Percentiles rank a stretch among this genome's conserved stretches.
phyloP scores from a whole-genome alignment of 495 filamentous ascomycete genomes.

The Terfezia boudieri region DNA sequence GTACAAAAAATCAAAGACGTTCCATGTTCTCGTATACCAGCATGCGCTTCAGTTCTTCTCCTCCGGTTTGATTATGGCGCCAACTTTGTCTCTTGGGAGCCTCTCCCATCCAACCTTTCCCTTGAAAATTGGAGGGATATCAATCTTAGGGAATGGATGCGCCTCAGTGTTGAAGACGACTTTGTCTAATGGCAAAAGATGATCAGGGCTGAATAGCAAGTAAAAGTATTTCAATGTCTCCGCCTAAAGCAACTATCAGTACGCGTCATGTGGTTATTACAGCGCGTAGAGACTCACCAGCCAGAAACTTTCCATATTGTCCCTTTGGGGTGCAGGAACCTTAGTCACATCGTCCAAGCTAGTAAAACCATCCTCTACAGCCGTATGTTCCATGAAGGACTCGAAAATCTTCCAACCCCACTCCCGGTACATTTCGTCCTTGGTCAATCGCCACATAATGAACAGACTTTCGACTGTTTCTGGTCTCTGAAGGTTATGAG shows the following conservation, averaged over 20 bases:
- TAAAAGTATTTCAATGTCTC: constrained; percentile 98
- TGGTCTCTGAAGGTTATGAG: constrained; percentile 85
- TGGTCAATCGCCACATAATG: constrained; percentile 97
- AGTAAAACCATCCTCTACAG: constrained; percentile 58
- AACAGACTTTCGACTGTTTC: constrained; percentile 89
- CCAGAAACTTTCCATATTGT: constrained; percentile 95
- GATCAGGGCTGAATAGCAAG: constrained; percentile 69
- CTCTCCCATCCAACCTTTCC: constrained; percentile 65
- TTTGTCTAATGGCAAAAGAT: constrained; percentile 55
- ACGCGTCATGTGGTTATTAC: neutral
- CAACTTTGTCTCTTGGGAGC: constrained; percentile 29
- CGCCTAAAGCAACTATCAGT: constrained; percentile 31
- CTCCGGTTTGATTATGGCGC: neutral
- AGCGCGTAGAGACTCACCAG: constrained; percentile 32
- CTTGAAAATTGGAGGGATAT: constrained; percentile 44
- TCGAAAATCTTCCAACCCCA: constrained; percentile 99
- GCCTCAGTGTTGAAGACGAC: constrained; percentile 93
- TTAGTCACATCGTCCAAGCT: constrained; percentile 53
- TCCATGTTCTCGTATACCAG: too few relatives aligned
- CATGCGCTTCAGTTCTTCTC: too few relatives aligned
- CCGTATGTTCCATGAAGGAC: constrained; percentile 63
- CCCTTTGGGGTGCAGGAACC: constrained; percentile 37
- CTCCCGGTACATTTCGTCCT: constrained; percentile 68
- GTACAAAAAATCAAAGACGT: too few relatives aligned
- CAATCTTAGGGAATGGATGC: constrained; percentile 72